These are phyloP conservation scores for Phyllosticta paracitricarpa DNA, from an alignment of 2,329 filamentous ascomycete species.

Conservation along the genomic window DNA sequence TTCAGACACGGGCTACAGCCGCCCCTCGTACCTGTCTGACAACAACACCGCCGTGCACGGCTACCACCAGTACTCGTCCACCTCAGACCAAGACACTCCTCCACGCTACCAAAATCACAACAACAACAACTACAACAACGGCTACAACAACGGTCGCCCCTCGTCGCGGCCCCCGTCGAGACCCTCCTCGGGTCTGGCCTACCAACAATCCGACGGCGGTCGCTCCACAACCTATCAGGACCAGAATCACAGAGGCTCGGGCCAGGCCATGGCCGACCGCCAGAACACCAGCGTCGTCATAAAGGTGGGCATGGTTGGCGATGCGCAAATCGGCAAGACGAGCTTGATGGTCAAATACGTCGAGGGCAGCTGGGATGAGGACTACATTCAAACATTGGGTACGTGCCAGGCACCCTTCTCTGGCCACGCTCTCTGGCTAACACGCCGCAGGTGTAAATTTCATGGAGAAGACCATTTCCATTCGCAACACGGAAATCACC, in stretches of 20 bases:
- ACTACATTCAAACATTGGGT: conserved; percentile 97
- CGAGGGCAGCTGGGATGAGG: conserved; percentile 98
- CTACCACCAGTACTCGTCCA: conserved; percentile 33
- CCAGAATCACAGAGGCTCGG: conserved; percentile 33
- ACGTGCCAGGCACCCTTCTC: conserved; percentile 16
- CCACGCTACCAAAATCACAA: conserved; percentile 15
- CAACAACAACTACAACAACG: conserved; percentile 3
- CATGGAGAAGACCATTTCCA: conserved; percentile 99
- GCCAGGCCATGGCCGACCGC: conserved; percentile 27
- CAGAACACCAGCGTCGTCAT: conserved; percentile 70
- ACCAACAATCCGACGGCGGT: conserved; percentile 36
- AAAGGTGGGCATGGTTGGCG: conserved; percentile 98
- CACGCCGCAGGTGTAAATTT: conserved; percentile 72
- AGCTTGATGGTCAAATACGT: conserved; percentile 99
- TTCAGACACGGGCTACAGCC: conserved; percentile 39
- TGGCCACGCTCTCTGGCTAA: conserved; percentile 12
- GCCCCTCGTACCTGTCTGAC: conserved; percentile 29
- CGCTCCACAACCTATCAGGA: conserved; percentile 35
- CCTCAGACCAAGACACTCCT: conserved; percentile 38
- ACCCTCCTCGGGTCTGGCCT: conserved; percentile 43
- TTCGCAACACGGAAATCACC: conserved; percentile 98
- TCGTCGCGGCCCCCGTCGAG: conserved; percentile 25
- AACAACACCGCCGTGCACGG: conserved; percentile 18
- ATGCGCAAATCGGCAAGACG: conserved; percentile 98
- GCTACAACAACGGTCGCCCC: conserved; percentile 19